These are phyloP conservation scores for Geotrichum klebahnii DNA, from an alignment of 1,139 yeast species.

Conservation along the genomic window DNA sequence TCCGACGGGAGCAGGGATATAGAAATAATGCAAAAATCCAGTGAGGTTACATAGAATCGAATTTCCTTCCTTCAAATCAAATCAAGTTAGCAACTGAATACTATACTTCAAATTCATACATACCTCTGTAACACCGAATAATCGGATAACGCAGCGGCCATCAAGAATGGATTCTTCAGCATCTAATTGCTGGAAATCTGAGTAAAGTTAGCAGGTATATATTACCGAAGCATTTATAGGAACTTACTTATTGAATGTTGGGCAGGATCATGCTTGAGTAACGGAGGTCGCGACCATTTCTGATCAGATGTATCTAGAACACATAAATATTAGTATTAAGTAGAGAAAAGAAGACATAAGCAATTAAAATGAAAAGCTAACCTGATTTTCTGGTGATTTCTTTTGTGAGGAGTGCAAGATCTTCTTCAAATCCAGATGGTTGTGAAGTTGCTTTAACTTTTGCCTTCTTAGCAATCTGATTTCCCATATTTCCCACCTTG, in stretches of 20 bases:
- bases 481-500: background rate
- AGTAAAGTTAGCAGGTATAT: background rate
- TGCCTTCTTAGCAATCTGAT: slow-evolving; percentile 9
- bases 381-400: slow-evolving; percentile 31
- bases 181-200: slow-evolving; percentile 82
- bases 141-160: slow-evolving; percentile 61
- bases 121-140: slow-evolving; percentile 79
- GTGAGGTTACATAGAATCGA: slow-evolving; percentile 86
- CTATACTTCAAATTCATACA: slow-evolving; percentile 3
- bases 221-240: slow-evolving; percentile 6
- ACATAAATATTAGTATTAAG: background rate
- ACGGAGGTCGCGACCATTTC: slow-evolving; percentile 59
- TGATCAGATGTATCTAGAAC: slow-evolving; percentile 42
- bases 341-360: background rate
- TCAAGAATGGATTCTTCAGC: slow-evolving; percentile 66
- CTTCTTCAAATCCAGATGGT: slow-evolving; percentile 47
- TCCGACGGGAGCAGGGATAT: slow-evolving; percentile 85
- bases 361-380: background rate
- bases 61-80: slow-evolving; percentile 63
- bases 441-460: slow-evolving; percentile 15
- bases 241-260: slow-evolving; percentile 46
- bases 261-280: slow-evolving; percentile 48
- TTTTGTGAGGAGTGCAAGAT: slow-evolving; percentile 44
- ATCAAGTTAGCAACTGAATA: background rate
- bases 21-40: slow-evolving; percentile 85